phyloP scores from a whole-genome alignment of 2,329 filamentous ascomycete genomes.

The Salinomyces thailandicus region DNA sequence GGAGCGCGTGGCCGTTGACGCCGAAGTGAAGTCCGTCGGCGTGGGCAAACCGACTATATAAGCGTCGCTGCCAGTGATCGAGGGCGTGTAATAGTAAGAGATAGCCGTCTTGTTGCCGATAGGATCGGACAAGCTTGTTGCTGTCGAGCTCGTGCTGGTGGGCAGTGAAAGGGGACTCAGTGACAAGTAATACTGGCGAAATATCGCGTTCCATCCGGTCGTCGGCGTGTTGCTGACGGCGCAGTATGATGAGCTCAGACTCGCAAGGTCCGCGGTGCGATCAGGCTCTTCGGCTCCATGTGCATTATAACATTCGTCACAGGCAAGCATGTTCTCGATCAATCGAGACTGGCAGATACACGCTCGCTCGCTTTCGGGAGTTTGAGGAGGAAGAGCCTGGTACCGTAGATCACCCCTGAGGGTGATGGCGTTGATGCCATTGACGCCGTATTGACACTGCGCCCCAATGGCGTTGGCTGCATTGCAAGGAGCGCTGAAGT shows the following conservation, averaged over 20 bases:
- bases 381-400: too few species aligned
- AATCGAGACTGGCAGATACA: conserved; percentile 21
- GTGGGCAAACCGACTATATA: conserved; percentile 15
- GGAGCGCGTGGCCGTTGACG: conserved; percentile 4
- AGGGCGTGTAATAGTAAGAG: conserved; percentile 19
- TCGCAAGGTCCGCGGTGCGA: conserved; percentile 5
- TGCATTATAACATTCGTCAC: conserved; percentile 14
- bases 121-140: conserved; percentile 11
- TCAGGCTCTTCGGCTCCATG: conserved; percentile 12
- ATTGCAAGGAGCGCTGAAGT: conserved; percentile 17
- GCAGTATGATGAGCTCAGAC: conserved; percentile 16
- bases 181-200: conserved; percentile 8
- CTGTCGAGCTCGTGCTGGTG: background rate
- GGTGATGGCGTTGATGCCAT: conserved; percentile 14
- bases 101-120: conserved; percentile 21
- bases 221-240: conserved; percentile 17
- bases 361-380: too few species aligned
- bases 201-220: conserved; percentile 12
- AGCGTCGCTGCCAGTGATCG: conserved; percentile 17
- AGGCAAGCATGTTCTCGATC: conserved; percentile 13
- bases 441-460: too few species aligned
- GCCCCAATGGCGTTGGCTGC: too few species aligned
- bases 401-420: conserved; percentile 9
- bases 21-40: conserved; percentile 4
- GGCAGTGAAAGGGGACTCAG: background rate